Evolutionary conservation across 768 basidiomycete species (phyloP).

Genomic region (Podaxis sp.): DNA sequence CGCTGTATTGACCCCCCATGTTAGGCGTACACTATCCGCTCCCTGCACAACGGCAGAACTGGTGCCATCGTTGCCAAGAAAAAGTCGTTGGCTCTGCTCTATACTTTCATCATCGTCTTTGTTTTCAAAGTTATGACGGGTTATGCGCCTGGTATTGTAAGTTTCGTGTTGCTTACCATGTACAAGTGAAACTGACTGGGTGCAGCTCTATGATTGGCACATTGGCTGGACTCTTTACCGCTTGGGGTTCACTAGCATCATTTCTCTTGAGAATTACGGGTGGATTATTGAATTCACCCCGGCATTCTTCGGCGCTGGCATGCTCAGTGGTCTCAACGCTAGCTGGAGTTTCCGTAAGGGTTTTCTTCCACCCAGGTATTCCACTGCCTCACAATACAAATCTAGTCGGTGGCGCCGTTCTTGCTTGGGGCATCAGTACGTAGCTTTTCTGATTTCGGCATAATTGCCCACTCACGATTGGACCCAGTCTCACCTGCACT

Average conservation of each 20-base stretch:
- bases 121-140: conserved; percentile 48
- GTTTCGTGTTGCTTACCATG: conserved; percentile 13
- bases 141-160: conserved; percentile 55
- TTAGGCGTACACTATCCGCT: conserved; percentile 58
- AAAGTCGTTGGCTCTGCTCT: conserved; percentile 48
- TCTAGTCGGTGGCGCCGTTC: conserved; percentile 45
- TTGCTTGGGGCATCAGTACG: conserved; percentile 59
- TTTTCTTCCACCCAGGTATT: not conserved
- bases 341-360: conserved; percentile 55
- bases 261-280: conserved; percentile 53
- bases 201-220: conserved; percentile 57
- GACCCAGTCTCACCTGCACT: conserved; percentile 44
- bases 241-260: conserved; percentile 56
- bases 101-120: conserved; percentile 43
- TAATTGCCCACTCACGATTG: not conserved
- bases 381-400: conserved; percentile 4
- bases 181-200: not conserved
- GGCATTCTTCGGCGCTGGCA: conserved; percentile 57
- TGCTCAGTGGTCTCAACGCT: conserved; percentile 53
- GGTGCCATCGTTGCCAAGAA: conserved; percentile 49
- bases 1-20: not conserved
- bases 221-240: conserved; percentile 57
- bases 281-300: conserved; percentile 53
- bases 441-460: conserved; percentile 2
- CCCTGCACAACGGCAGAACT: conserved; percentile 46